Percentiles rank a stretch among this genome's conserved stretches.
Conservation (phyloP, 805 yeast genomes). For the Kockiozyma suomiensis region DNA sequence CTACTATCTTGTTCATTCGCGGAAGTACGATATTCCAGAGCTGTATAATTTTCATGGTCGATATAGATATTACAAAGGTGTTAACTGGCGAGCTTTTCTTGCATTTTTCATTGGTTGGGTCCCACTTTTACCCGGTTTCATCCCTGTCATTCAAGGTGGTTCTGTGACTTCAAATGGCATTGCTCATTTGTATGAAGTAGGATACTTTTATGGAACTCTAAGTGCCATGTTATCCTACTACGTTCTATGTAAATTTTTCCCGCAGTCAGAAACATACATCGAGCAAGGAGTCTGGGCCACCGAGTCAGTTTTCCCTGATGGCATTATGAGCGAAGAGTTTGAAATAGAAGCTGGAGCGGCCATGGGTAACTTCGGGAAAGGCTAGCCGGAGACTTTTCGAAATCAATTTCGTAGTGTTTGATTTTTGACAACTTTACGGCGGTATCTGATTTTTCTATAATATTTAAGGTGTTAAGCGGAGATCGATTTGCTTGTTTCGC, state of each 20-base stretch:
- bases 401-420: no score
- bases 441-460: no score
- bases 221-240: slow-evolving; percentile 31
- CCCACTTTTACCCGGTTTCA: slow-evolving; percentile 38
- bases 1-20: slow-evolving; percentile 43
- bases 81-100: slow-evolving; percentile 49
- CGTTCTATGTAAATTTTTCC: slow-evolving; percentile 23
- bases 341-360: slow-evolving; percentile 8
- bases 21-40: slow-evolving; percentile 27
- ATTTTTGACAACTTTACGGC: no score
- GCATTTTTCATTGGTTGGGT: slow-evolving; percentile 41
- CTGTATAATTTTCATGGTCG: slow-evolving; percentile 42
- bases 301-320: slow-evolving; percentile 8
- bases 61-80: slow-evolving; percentile 47
- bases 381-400: neutral
- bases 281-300: slow-evolving; percentile 21
- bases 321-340: slow-evolving; percentile 7
- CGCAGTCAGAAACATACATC: slow-evolving; percentile 28
- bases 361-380: slow-evolving; percentile 4
- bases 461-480: no score
- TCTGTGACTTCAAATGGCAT: slow-evolving; percentile 21
- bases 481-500: no score
- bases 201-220: slow-evolving; percentile 35
- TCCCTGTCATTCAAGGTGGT: slow-evolving; percentile 33
- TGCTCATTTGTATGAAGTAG: slow-evolving; percentile 36